Base-by-base conservation (phyloP, 208 protist genomes). In the Acanthamoeba lenticulata region DNA sequence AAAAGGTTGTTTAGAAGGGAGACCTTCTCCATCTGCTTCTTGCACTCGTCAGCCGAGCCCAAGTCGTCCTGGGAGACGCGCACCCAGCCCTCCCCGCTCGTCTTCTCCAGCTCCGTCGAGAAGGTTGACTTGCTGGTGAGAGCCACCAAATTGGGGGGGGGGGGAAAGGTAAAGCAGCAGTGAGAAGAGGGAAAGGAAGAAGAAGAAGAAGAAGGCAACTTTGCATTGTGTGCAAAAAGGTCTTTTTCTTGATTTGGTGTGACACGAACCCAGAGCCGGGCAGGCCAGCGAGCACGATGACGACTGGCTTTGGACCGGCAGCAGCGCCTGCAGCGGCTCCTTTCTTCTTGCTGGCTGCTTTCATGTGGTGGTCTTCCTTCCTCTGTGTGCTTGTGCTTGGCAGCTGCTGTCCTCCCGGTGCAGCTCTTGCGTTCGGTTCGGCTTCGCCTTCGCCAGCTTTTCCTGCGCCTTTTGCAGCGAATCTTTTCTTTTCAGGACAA, bases 1-100 rank as follows among this genome's bases (percentile, higher is more conserved):
- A n/a, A n/a, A n/a, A n/a, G n/a, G n/a, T n/a, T n/a, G n/a, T 77
- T 42, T 9, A 2, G 34, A 15, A 27, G 4, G 29, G 3, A 3
- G 9, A 89, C 81, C 81, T 89, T 65, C 24, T 89, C 81, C 81
- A 89, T 29, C 81, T 89, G 81, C 45, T 89, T 89, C n/a, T 89
- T 89, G 45, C 42, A 60, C 29, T 89, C 81, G 19, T 89, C 47
- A 19, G 47, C 44, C 5, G 47, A 67, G 81, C 81, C 81, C 13
- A 89, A 45, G 47, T 89, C 81, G 45, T 89, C 81, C 81, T 89
- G 81, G 2, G 44, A 67, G 6, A 89, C 32, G 5, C 81, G 81
- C 2, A 89, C 72, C 72, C 72, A 81, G 6, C 13, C 32, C 72
- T 81, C 72, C 72, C 72, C 72, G 72, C 38, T 81, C 38, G 72